A percentile compares a stretch with the other conserved stretches of the same genome.
phyloP scores from a whole-genome alignment of 768 basidiomycete species.

The Lentinula aciculospora region DNA sequence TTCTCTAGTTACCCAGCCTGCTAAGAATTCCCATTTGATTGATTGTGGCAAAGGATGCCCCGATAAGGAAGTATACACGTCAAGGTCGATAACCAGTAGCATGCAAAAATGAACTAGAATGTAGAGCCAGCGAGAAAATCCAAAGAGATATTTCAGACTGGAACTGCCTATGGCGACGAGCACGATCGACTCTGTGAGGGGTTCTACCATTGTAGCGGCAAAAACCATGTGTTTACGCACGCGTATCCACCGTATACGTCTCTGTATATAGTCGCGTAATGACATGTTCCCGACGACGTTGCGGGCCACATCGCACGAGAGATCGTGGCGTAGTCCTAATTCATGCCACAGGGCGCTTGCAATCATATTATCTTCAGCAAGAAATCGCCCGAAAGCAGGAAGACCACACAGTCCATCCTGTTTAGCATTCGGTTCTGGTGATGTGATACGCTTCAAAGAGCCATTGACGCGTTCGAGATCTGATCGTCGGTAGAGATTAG shows the following conservation, averaged over 20 bases:
- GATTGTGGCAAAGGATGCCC: slow-evolving; percentile 51
- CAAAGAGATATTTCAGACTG: slow-evolving; percentile 46
- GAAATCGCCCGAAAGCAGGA: slow-evolving; percentile 76
- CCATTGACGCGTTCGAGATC: slow-evolving; percentile 77
- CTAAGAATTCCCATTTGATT: slow-evolving; percentile 53
- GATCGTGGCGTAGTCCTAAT: slow-evolving; percentile 77
- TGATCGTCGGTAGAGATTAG: slow-evolving; percentile 87
- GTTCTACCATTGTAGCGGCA: slow-evolving; percentile 82
- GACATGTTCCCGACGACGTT: slow-evolving; percentile 90
- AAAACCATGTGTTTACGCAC: slow-evolving; percentile 94
- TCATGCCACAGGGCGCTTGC: slow-evolving; percentile 92
- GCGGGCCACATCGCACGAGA: slow-evolving; percentile 86
- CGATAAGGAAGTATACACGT: slow-evolving; percentile 74
- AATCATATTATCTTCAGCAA: slow-evolving; percentile 99
- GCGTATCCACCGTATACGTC: slow-evolving; percentile 94
- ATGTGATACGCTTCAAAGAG: slow-evolving; percentile 43
- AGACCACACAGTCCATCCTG: slow-evolving; percentile 47
- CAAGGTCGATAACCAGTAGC: slow-evolving; percentile 80
- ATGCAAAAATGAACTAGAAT: slow-evolving; percentile 51
- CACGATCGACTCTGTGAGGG: slow-evolving; percentile 84
- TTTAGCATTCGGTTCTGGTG: slow-evolving; percentile 17
- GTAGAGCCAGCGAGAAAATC: slow-evolving; percentile 48
- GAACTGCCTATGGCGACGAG: slow-evolving; percentile 59
- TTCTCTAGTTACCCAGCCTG: slow-evolving; percentile 80
- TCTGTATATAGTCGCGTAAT: slow-evolving; percentile 76